Evolutionary conservation across 208 protist species (phyloP).

Genomic region (Leptomonas pyrrhocoris): DNA sequence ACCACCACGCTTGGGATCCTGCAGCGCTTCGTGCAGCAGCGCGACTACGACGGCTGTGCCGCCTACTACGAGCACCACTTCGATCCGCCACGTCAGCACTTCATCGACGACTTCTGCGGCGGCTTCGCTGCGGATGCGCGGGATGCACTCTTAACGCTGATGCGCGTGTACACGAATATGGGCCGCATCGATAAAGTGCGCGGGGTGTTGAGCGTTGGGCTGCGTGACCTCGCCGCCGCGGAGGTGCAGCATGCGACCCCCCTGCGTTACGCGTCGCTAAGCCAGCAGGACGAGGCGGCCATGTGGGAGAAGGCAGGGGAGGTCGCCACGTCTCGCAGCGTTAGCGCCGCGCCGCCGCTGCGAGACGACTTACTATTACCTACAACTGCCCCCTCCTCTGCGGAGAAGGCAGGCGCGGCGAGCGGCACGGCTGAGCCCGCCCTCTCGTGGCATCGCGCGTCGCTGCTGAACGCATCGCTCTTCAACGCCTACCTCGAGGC

Average conservation of each 20-base stretch:
- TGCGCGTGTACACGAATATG: conserved; percentile 67
- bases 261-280: conserved; percentile 10
- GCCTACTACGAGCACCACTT: conserved; percentile 43
- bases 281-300: too few species aligned
- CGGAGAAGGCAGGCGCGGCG: too few species aligned
- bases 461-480: conserved; percentile 37
- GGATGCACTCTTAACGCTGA: conserved; percentile 52
- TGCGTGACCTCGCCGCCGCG: conserved; percentile 50
- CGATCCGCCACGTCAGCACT: conserved; percentile 27
- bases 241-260: conserved; percentile 4
- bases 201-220: conserved; percentile 49
- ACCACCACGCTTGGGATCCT: conserved; percentile 19
- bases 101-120: conserved; percentile 45
- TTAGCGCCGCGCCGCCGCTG: too few species aligned
- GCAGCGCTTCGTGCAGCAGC: conserved; percentile 32
- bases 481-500: conserved; percentile 85
- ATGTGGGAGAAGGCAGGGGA: background rate
- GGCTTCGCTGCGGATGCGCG: conserved; percentile 46
- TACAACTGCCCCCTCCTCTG: background rate
- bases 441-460: conserved; percentile 15
- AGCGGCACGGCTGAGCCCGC: background rate
- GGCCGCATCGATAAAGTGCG: conserved; percentile 75
- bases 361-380: too few species aligned
- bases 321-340: background rate
- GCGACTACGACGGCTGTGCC: conserved; percentile 36